Evolutionary conservation across 2,329 filamentous ascomycete species (phyloP), one percentile per base, ranked within the genome.

Genomic region (Cordyceps javanica): DNA sequence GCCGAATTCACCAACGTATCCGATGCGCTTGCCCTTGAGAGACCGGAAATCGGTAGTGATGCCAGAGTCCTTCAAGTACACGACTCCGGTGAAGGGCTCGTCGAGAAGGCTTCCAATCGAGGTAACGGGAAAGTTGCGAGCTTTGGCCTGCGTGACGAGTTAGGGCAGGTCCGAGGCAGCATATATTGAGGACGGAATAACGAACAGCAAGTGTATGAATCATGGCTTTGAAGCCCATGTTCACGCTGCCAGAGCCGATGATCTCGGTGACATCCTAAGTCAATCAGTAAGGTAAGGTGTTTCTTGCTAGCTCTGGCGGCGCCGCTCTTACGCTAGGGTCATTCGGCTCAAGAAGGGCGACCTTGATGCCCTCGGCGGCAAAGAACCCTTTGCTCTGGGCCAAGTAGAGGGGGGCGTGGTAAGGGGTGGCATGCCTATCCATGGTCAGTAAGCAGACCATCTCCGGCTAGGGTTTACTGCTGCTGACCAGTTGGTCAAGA

Each of bases 191-290:
- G 25, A 16, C 3, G 16, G 9, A 5, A 16, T 28, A 38, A 54
- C 44, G 42, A 34, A 86, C 84, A 57, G 87, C 88, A 60, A 91
- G 80, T 9, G 88, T 91, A 68, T 91, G 88, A 64, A 91, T 91
- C 88, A 91, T 91, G 62, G 88, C 88, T 72, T 91, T 91, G 80
- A 89, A 90, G 45, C 88, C 88, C 67, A 91, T 82, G 67, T 91
- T 87, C 51, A 90, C 85, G 68, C 90, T 90, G 60, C 84, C 85
- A 57, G 81, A 85, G 59, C 88, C 88, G 63, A 91, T 89, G 70
- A 91, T 90, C 70, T 91, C 88, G 61, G 88, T 91, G 61, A 91
- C 88, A 77, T 91, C 88, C 81, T 86, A 19, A 7, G n/a, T 13
- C 0, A 14, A 21, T 16, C 3, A 25, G 19, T 62, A 19, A 59